phyloP scores from a whole-genome alignment of 306 rosid species.

The Rosa rugosa region DNA sequence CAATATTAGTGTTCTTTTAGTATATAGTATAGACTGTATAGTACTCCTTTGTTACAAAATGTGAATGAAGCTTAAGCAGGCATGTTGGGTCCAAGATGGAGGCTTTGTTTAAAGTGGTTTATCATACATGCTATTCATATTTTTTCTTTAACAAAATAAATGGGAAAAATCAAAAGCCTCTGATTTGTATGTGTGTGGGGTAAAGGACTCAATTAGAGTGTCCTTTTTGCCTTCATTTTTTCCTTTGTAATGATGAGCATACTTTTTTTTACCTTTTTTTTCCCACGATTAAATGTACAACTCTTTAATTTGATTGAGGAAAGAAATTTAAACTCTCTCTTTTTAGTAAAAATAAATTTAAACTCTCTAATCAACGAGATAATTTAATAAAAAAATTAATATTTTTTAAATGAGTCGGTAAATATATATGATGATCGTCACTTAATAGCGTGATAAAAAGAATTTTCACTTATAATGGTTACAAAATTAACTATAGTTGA shows the following conservation, averaged over 20 bases:
- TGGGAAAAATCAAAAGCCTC: slow-evolving; percentile 50
- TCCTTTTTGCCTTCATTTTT: slow-evolving; percentile 62
- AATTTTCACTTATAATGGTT: neutral
- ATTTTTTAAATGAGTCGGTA: too few relatives aligned
- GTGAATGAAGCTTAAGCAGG: slow-evolving; percentile 33
- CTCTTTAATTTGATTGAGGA: neutral
- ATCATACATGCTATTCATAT: slow-evolving; percentile 30
- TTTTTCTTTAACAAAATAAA: neutral
- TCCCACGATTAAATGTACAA: slow-evolving; percentile 25
- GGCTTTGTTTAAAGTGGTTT: slow-evolving; percentile 74
- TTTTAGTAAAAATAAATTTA: too few relatives aligned
- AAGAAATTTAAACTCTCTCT: neutral
- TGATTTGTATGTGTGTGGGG: slow-evolving; percentile 70
- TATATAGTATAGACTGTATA: neutral
- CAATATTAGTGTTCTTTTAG: slow-evolving; percentile 32
- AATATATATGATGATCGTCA: too few relatives aligned
- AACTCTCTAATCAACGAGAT: too few relatives aligned
- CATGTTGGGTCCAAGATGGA: slow-evolving; percentile 76
- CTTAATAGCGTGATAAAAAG: too few relatives aligned
- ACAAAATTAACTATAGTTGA: too few relatives aligned
- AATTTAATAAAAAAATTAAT: too few relatives aligned
- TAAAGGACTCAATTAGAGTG: slow-evolving; percentile 57
- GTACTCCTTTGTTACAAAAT: neutral
- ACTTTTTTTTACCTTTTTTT: slow-evolving; percentile 25
- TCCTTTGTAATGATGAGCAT: slow-evolving; percentile 62